Percentiles rank a stretch among this genome's conserved stretches.
Conservation (phyloP, 73 alveolate genomes). For the Urostyla sp. region DNA sequence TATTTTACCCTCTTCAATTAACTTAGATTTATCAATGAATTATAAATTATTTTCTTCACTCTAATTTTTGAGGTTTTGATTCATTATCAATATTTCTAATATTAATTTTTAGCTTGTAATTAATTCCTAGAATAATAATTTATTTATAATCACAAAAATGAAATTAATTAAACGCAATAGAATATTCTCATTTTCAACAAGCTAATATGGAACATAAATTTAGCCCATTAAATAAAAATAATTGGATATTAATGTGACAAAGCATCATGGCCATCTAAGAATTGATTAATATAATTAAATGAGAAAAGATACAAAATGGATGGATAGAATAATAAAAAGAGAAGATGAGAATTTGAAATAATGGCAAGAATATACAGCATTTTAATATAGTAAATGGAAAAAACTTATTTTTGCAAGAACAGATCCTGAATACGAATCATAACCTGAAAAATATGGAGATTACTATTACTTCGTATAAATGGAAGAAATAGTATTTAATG, state of each 20-base stretch:
- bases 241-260: neutral
- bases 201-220: too few species aligned
- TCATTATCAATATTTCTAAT: too few species aligned
- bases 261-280: conserved; percentile 32
- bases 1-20: too few species aligned
- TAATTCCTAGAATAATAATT: too few species aligned
- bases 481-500: neutral
- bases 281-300: conserved; percentile 37
- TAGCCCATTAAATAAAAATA: too few species aligned
- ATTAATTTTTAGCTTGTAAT: too few species aligned
- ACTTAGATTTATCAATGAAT: too few species aligned
- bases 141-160: too few species aligned
- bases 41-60: too few species aligned
- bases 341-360: conserved; percentile 44
- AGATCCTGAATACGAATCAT: conserved; percentile 27
- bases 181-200: too few species aligned
- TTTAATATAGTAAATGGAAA: conserved; percentile 46
- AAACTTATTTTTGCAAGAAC: conserved; percentile 53
- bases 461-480: conserved; percentile 16
- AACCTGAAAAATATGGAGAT: conserved; percentile 66
- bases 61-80: too few species aligned
- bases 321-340: conserved; percentile 33
- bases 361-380: conserved; percentile 37
- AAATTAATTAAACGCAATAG: too few species aligned
- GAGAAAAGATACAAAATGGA: conserved; percentile 57